Conservation (phyloP, 371 early-diverging fungal genomes). For the Cladochytrium tenue region DNA sequence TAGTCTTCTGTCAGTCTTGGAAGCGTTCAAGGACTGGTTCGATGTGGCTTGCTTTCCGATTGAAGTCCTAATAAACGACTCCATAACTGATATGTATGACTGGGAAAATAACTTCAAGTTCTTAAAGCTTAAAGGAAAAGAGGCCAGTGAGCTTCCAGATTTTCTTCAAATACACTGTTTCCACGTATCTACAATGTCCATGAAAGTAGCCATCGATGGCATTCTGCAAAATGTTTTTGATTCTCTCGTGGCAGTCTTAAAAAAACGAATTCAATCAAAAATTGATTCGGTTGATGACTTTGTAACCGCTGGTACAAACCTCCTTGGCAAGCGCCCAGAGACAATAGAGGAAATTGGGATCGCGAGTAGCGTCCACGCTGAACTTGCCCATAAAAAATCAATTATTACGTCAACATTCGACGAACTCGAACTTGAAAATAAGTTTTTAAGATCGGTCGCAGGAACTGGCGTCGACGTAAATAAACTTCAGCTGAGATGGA, state of each 20-base stretch:
- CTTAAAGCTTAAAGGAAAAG: constrained; percentile 55
- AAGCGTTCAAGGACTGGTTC: constrained; percentile 53
- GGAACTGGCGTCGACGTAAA: constrained; percentile 42
- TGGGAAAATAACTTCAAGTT: constrained; percentile 54
- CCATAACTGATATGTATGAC: constrained; percentile 39
- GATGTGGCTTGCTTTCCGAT: constrained; percentile 43
- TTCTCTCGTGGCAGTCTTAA: constrained; percentile 37
- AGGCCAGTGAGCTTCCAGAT: constrained; percentile 50
- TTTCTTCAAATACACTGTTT: constrained; percentile 48
- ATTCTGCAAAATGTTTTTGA: constrained; percentile 55
- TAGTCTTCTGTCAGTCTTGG: constrained; percentile 37
- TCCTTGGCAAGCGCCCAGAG: constrained; percentile 44
- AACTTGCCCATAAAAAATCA: constrained; percentile 35
- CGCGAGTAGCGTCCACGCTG: constrained; percentile 42
- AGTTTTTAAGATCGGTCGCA: constrained; percentile 47
- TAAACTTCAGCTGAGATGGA: constrained; percentile 40
- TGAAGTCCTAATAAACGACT: constrained; percentile 45
- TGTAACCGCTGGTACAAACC: constrained; percentile 40
- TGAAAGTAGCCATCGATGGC: constrained; percentile 56
- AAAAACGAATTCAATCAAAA: constrained; percentile 32
- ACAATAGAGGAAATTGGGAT: constrained; percentile 50
- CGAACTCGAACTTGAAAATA: constrained; percentile 43
- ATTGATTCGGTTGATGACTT: constrained; percentile 43
- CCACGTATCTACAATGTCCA: constrained; percentile 43
- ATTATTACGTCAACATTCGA: constrained; percentile 39